Conservation (phyloP, 1,139 yeast genomes). For the Wickerhamomyces sp. region DNA sequence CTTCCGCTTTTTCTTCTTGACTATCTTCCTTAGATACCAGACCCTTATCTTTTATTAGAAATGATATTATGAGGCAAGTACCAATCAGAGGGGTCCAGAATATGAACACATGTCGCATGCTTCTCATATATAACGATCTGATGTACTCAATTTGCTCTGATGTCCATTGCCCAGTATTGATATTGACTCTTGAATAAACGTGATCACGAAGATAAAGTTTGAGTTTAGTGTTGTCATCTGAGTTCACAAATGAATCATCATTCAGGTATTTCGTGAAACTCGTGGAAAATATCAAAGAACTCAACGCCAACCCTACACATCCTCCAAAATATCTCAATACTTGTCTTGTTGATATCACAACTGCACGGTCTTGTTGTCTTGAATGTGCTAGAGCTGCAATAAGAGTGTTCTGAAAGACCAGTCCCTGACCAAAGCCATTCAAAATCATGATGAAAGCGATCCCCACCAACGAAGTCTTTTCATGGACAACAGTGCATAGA, state of each 20-base stretch:
- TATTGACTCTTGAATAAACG: conserved; percentile 1
- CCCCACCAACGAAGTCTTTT: conserved; percentile 30
- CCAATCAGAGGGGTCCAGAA: conserved; percentile 9
- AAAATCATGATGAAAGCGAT: conserved; percentile 32
- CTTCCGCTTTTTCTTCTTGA: neutral
- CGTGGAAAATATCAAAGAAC: neutral
- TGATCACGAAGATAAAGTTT: conserved; percentile 2
- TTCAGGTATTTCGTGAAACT: neutral
- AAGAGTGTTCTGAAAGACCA: conserved; percentile 49
- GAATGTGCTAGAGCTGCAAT: conserved; percentile 52
- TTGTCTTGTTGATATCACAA: conserved; percentile 48
- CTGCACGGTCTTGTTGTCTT: conserved; percentile 44
- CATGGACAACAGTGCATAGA: conserved; percentile 28
- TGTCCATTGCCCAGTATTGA: neutral
- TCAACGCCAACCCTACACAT: conserved; percentile 41
- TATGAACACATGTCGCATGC: conserved; percentile 1
- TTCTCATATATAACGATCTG: conserved; percentile 1
- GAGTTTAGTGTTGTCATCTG: neutral
- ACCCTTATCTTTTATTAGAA: conserved; percentile 2
- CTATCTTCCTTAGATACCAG: neutral
- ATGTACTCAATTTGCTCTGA: neutral
- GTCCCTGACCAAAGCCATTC: conserved; percentile 47
- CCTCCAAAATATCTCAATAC: conserved; percentile 50
- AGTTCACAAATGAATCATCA: neutral
- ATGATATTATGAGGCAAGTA: neutral